A percentile compares a stretch with the other conserved stretches of the same genome.
Evolutionary conservation across 176 grass and related monocot species (phyloP).

Genomic region (Cocos nucifera): DNA sequence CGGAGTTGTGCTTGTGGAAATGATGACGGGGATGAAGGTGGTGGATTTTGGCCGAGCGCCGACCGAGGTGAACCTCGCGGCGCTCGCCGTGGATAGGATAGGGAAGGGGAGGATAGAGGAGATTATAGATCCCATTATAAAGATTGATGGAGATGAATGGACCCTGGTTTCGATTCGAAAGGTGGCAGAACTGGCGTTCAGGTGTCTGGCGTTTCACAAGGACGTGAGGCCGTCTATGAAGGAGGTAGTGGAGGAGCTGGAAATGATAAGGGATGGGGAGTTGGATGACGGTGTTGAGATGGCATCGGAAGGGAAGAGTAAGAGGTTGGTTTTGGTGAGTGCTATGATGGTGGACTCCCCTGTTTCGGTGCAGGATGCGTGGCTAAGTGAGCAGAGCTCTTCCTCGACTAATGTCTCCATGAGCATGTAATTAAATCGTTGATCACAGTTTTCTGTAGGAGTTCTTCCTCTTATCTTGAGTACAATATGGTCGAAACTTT

Average conservation of each 20-base stretch:
- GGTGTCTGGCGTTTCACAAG: conserved; percentile 79
- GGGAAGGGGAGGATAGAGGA: conserved; percentile 45
- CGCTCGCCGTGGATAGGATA: conserved; percentile 55
- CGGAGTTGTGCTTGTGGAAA: conserved; percentile 89
- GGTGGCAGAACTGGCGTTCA: conserved; percentile 79
- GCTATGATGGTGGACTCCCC: conserved; percentile 38
- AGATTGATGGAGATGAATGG: conserved; percentile 25
- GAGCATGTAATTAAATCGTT: neutral
- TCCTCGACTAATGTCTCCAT: conserved; percentile 51
- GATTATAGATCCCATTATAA: conserved; percentile 62
- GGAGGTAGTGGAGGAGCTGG: conserved; percentile 62
- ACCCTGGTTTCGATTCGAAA: conserved; percentile 40
- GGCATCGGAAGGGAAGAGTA: neutral
- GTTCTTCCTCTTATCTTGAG: too few relatives aligned
- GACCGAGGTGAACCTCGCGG: conserved; percentile 70
- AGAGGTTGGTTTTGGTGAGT: neutral
- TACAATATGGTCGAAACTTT: too few relatives aligned
- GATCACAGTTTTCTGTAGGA: too few relatives aligned
- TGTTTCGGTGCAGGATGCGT: conserved; percentile 54
- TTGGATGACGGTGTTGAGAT: neutral
- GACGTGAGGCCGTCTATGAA: conserved; percentile 68
- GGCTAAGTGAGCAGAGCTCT: conserved; percentile 62
- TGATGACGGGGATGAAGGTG: conserved; percentile 85
- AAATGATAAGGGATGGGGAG: conserved; percentile 26
- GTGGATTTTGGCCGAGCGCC: conserved; percentile 64